Base-by-base conservation (phyloP, 305 asterid genomes). In the Nicotiana rustica region DNA sequence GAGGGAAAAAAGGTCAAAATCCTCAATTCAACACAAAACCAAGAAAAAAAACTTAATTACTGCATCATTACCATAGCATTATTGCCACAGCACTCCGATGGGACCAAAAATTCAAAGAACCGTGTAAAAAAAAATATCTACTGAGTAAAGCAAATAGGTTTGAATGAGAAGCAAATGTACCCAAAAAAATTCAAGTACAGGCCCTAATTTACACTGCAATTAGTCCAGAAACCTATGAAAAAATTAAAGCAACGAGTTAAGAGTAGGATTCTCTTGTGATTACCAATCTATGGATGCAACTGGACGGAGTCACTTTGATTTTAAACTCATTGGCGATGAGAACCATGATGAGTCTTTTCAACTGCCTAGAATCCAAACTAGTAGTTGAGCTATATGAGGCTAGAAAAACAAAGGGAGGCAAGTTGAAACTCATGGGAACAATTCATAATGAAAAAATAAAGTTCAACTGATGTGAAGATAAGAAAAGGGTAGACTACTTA, bases 401-500 rank as follows among this genome's bases (percentile, higher is more conserved):
- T 25, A 49, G 59, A 69, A 68, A 71, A 71, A 21, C 61, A 47
- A 49, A 73, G 79, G 41, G 79, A 73, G 19, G 79, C 60, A 41
- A 70, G 60, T 12, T 44, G 78, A 44, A 41, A 19, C 64, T 49
- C 79, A 25, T 49, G 21, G 78, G 18, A 41, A 73, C 49, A 49
- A 49, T 49, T 73, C 61, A 73, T 25, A 44, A 8, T 21, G 79
- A 38, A 10, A 33, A 6, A 47, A 73, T 73, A 49, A 21, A 49
- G 44, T 71, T 71, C 29, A 70, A 19, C 38, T 44, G 18, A 44
- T 71, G 78, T 44, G 36, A 19, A 44, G 61, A 44, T 71, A 71
- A 71, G 38, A 71, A 44, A 71, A 71, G 19, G 15, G 61, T 38
- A 71, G 21, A 44, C 6, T 71, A 71, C 61, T 71, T 44, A 17